A percentile compares a stretch with the other conserved stretches of the same genome.
phyloP scores from a whole-genome alignment of 2,329 filamentous ascomycete species.

The Dothiorella sarmentorum region DNA sequence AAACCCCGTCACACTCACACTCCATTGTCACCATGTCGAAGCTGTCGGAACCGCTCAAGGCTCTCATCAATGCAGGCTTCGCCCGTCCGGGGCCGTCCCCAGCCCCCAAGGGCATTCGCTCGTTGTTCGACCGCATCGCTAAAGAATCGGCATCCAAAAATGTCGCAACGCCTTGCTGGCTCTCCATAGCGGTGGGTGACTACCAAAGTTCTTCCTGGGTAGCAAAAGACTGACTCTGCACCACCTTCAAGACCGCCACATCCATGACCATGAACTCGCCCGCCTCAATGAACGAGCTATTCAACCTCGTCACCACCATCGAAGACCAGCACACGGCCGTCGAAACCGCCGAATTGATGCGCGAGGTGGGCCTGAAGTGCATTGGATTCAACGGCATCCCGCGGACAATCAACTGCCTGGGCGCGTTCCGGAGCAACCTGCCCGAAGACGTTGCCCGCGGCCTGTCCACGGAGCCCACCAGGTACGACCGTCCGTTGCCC shows the following conservation, averaged over 20 bases:
- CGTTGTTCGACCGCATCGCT: constrained; percentile 63
- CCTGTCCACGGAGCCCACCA: constrained; percentile 57
- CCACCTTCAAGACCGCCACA: constrained; percentile 67
- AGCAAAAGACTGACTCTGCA: not conserved
- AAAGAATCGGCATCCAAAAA: constrained; percentile 59
- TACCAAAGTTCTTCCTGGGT: no score
- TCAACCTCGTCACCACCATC: constrained; percentile 41
- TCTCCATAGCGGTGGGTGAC: constrained; percentile 58
- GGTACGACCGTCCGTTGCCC: constrained; percentile 37
- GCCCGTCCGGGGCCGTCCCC: constrained; percentile 63
- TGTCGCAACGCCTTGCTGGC: constrained; percentile 63
- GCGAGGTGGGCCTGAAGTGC: constrained; percentile 72
- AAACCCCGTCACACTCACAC: not conserved
- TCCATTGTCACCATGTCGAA: constrained; percentile 59
- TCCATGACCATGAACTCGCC: constrained; percentile 86
- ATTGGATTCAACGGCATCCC: constrained; percentile 79
- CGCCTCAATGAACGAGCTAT: constrained; percentile 65
- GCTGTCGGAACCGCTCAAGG: constrained; percentile 67
- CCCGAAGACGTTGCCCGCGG: constrained; percentile 52
- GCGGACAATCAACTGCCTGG: constrained; percentile 77
- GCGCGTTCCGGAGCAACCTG: constrained; percentile 64
- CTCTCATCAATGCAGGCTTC: constrained; percentile 67
- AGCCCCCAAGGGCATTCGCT: constrained; percentile 60
- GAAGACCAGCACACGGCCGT: constrained; percentile 33
- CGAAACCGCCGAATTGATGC: constrained; percentile 65